Conservation (phyloP, 495 filamentous ascomycete genomes). For the Penicillium antarcticum region DNA sequence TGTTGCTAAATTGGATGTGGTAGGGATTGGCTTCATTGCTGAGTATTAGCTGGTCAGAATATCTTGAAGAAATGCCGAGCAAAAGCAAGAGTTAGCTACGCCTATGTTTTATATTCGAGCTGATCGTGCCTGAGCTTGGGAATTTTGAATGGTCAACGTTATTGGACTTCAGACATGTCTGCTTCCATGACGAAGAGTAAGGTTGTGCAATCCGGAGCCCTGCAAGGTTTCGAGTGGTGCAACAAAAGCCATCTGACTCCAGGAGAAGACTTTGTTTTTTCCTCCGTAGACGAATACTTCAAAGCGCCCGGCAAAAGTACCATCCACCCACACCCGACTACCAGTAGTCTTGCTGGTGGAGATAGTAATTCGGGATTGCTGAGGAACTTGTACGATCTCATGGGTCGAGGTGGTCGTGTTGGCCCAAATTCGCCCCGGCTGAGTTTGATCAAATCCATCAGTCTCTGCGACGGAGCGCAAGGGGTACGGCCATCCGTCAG, state of each 20-base stretch:
- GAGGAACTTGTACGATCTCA: conserved; percentile 17
- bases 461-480: conserved; percentile 37
- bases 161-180: neutral
- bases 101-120: too few relatives aligned
- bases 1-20: too few relatives aligned
- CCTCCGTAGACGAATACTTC: conserved; percentile 55
- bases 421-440: conserved; percentile 30
- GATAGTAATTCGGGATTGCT: conserved; percentile 25
- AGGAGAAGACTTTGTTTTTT: conserved; percentile 45
- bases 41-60: neutral
- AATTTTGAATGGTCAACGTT: too few relatives aligned
- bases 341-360: conserved; percentile 37
- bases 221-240: conserved; percentile 39
- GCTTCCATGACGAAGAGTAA: neutral
- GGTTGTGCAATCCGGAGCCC: conserved; percentile 20
- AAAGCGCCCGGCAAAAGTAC: conserved; percentile 44
- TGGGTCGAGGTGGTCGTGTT: conserved; percentile 29
- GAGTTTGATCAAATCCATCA: conserved; percentile 24
- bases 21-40: neutral
- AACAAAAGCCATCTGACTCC: conserved; percentile 59
- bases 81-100: too few relatives aligned
- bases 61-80: too few relatives aligned
- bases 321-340: conserved; percentile 46
- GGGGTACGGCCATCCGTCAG: conserved; percentile 51
- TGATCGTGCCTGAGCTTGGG: too few relatives aligned